phyloP scores from a whole-genome alignment of 1,139 yeast species.

The Taphrina populina region DNA sequence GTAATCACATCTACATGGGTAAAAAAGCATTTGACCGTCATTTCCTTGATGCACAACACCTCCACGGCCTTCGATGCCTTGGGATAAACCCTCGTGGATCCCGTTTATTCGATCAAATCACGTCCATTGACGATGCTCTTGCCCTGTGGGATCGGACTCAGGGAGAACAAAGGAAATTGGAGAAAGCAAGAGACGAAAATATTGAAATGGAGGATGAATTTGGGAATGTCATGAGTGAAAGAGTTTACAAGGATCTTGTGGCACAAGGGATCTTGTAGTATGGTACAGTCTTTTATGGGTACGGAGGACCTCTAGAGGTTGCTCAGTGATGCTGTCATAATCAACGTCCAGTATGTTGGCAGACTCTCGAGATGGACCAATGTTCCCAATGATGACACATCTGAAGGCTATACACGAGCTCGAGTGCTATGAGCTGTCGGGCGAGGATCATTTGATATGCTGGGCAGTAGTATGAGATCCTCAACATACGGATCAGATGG shows the following conservation, averaged over 20 bases:
- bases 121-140: conserved; percentile 66
- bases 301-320: too few relatives aligned
- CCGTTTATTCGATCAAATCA: conserved; percentile 61
- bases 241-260: conserved; percentile 77
- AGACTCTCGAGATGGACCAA: too few relatives aligned
- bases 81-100: conserved; percentile 58
- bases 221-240: conserved; percentile 86
- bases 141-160: conserved; percentile 55
- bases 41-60: conserved; percentile 67
- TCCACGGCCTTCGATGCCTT: conserved; percentile 68
- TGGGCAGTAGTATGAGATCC: too few relatives aligned
- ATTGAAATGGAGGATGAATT: conserved; percentile 87
- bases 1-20: conserved; percentile 72
- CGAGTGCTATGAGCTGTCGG: too few relatives aligned
- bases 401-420: too few relatives aligned
- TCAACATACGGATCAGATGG: too few relatives aligned
- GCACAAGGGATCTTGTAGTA: conserved; percentile 69
- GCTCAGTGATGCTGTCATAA: too few relatives aligned
- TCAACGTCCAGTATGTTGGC: too few relatives aligned
- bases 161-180: conserved; percentile 48
- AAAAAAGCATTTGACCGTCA: conserved; percentile 70
- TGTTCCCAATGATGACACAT: too few relatives aligned
- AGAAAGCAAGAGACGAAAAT: conserved; percentile 55
- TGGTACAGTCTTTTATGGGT: not conserved
- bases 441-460: too few relatives aligned